Evolutionary conservation across 202 grass and related monocot species (phyloP).

Genomic region (Panicum virgatum): DNA sequence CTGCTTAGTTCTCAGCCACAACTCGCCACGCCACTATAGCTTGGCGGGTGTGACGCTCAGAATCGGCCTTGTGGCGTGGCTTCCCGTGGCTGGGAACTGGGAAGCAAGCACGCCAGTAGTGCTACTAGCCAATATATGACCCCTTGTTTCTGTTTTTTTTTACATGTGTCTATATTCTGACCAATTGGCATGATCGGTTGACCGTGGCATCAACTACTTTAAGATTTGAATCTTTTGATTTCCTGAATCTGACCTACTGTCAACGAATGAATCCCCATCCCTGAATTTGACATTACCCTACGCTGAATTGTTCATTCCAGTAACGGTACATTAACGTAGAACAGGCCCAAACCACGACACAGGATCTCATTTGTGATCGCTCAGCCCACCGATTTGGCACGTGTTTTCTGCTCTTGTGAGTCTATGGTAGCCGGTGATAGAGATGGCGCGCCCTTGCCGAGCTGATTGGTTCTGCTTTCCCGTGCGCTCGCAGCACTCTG

Average conservation of each 20-base stretch:
- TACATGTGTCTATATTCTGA: not conserved
- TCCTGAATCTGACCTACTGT: not conserved
- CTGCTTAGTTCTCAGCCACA: too few relatives aligned
- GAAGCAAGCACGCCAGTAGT: too few relatives aligned
- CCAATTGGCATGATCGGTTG: not conserved
- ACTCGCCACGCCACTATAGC: too few relatives aligned
- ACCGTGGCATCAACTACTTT: not conserved
- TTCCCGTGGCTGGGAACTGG: too few relatives aligned
- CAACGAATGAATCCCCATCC: not conserved
- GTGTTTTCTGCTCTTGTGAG: not conserved
- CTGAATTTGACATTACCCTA: constrained; percentile 14
- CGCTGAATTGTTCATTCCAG: not conserved
- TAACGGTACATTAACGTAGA: not conserved
- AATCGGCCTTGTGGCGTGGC: too few relatives aligned
- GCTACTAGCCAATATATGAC: not conserved
- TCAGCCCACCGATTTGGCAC: not conserved
- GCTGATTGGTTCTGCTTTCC: constrained; percentile 4
- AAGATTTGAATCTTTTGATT: not conserved
- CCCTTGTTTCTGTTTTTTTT: not conserved
- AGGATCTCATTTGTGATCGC: not conserved
- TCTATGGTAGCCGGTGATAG: not conserved
- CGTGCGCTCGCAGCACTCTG: constrained; percentile 13
- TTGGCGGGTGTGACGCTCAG: too few relatives aligned
- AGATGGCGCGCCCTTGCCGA: not conserved
- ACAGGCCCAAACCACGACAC: not conserved